These are phyloP conservation scores for Sporopachydermia lactativora DNA, from an alignment of 805 yeast species.

Conservation along the genomic window DNA sequence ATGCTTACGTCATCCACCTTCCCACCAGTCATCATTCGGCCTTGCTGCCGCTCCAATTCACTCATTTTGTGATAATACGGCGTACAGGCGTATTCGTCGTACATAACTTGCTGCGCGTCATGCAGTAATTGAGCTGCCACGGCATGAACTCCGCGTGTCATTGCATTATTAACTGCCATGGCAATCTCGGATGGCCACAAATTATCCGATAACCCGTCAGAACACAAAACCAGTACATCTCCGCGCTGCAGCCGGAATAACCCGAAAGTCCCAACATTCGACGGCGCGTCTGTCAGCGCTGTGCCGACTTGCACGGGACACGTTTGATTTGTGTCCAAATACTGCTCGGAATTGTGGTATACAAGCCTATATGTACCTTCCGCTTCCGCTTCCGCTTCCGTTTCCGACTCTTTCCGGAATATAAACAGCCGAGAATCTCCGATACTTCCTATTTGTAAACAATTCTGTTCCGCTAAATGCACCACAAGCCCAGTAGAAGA, in stretches of 20 bases:
- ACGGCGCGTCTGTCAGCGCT: slow-evolving; percentile 26
- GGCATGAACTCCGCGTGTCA: slow-evolving; percentile 15
- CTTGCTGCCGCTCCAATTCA: neutral
- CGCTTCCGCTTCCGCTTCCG: slow-evolving; percentile 24
- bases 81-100: slow-evolving; percentile 16
- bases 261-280: slow-evolving; percentile 30
- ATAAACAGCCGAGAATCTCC: neutral
- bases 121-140: slow-evolving; percentile 23
- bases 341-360: slow-evolving; percentile 23
- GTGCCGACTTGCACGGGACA: slow-evolving; percentile 36
- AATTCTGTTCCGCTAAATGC: slow-evolving; percentile 30
- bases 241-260: slow-evolving; percentile 21
- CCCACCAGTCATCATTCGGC: slow-evolving; percentile 2
- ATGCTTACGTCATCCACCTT: slow-evolving; percentile 2
- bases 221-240: slow-evolving; percentile 28
- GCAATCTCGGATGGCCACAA: slow-evolving; percentile 29
- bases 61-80: neutral
- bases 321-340: slow-evolving; percentile 20
- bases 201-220: slow-evolving; percentile 33
- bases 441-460: slow-evolving; percentile 22
- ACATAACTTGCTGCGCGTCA: slow-evolving; percentile 28
- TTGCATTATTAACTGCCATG: slow-evolving; percentile 19
- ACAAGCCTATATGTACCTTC: slow-evolving; percentile 8
- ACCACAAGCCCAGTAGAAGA: slow-evolving; percentile 29
- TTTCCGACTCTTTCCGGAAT: slow-evolving; percentile 20